Evolutionary conservation across 768 basidiomycete genomes (phyloP), one percentile per base, ranked within the genome.

Genomic region (Mycena metata): DNA sequence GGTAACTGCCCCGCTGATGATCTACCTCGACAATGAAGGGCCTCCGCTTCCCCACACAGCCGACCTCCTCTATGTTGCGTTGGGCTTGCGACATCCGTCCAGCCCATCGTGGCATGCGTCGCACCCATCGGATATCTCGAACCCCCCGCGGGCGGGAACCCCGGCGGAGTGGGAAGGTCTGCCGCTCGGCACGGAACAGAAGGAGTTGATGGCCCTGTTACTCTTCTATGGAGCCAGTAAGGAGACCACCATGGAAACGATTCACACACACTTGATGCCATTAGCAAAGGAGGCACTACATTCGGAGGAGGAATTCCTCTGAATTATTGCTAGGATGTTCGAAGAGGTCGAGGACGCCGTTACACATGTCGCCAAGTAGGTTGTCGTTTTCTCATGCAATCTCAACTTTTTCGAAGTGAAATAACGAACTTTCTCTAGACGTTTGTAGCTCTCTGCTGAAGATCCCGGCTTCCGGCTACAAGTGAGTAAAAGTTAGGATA

Each of bases 231-330:
- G 69, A 7, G 69, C 69, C 12, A 54, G 59, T 19, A 60, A 45
- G 16, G 69, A 60, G 1, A 17, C 17, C 2, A n/a, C 50, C 9
- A 23, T 69, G 63, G 35, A 15, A 23, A 75, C 70, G 8, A 76
- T 73, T 71, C 78, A 75, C 56, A 79, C 74, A 26, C 74, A 78
- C 71, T 73, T 78, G 57, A 78, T 72, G 8, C 77, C 77, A 59
- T 70, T 78, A 42, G 76, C 72, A 24, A 77, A 79, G 16, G 76
- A 70, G 21, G 70, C 67, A 0, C 75, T 76, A 2, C 75, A 76
- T 26, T 59, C 69, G 0, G 64, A 68, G 54, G 35, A 39, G 23
- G 63, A 60, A 13, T 58, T 54, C 17, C 52, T 69, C 1, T 43
- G 45, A 15, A 50, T 65, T 39, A 41, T 60, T 5, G 21, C 47